Base-by-base conservation (phyloP, 768 basidiomycete genomes). In the Mycena capillaripes region DNA sequence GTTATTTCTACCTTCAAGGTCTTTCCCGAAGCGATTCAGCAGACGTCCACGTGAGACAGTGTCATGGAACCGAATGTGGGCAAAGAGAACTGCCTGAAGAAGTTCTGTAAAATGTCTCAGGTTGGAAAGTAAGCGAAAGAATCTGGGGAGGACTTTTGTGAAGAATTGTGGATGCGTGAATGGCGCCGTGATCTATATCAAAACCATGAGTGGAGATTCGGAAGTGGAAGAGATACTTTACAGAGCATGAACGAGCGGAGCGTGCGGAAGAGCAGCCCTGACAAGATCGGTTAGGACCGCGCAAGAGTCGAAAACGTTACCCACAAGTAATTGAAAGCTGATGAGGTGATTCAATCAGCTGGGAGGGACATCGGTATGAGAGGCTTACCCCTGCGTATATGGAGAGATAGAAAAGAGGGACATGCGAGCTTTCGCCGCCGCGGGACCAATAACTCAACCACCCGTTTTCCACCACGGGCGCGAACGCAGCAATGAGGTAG, bases 11-110 rank as follows among this genome's bases (percentile, higher is more conserved):
- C 86, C 93, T 84, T 97, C 96, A 67, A 97, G 93, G 78, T 97
- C 96, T 80, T 97, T 97, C 48, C 96, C 96, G 71, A 94, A 93
- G 53, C 95, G 85, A 74, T 97, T 95, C 46, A 97, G 81, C 11
- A 95, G 82, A 5, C 96, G 90, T 12, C 96, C 96, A 34, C 95
- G 90, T 61, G 93, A 95, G 1, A 95, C 89, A 0, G 96, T 98
- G 78, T 98, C 96, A 76, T 97, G 96, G 86, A 98, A 97, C 40
- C 96, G 90, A 67, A 97, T 91, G 59, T 95, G 89, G 7, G 96
- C 95, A 76, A 97, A 97, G 0, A 98, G 84, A 6, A 97, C 91
- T 0, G 91, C 81, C 77, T 97, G 92, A 32, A 97, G 83, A 57
- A 97, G 86, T 29, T 84, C 89, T 88, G 48, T 7, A 29, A 29